These are phyloP conservation scores for Trichomonas gallinae DNA, from an alignment of 208 protist genomes.

Conservation along the genomic window DNA sequence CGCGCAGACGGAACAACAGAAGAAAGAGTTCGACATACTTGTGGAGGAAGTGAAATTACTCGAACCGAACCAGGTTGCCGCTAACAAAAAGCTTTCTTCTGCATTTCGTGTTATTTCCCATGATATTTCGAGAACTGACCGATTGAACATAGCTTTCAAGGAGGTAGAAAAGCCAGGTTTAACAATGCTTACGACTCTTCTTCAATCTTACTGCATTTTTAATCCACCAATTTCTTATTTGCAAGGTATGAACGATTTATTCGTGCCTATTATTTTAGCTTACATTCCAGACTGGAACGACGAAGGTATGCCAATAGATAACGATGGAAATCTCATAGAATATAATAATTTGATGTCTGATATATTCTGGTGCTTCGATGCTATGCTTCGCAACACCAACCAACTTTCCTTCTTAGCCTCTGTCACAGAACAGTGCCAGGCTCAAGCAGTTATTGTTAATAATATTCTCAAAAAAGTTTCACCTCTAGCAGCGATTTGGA, in stretches of 20 bases:
- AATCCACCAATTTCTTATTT: not conserved
- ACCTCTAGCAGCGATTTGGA: not conserved
- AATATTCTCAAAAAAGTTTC: not conserved
- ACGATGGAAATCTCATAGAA: not conserved
- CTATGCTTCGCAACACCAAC: not conserved
- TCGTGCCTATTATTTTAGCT: not conserved
- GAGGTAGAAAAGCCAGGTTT: not conserved
- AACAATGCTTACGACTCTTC: not conserved
- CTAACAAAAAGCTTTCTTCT: not conserved
- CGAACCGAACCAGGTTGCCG: not conserved
- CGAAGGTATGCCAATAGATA: not conserved
- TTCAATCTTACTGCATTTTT: not conserved
- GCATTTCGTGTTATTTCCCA: not conserved
- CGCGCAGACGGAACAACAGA: not conserved
- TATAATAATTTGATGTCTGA: not conserved
- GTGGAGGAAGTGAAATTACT: not conserved
- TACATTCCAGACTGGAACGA: not conserved
- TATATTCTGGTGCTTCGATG: slow-evolving; percentile 8
- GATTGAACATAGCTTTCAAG: not conserved
- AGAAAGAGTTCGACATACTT: not conserved
- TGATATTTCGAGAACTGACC: not conserved
- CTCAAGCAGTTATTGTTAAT: not conserved
- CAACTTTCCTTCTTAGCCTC: not conserved
- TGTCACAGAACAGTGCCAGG: not conserved
- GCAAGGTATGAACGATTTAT: slow-evolving; percentile 15